Evolutionary conservation across 2,329 filamentous ascomycete genomes (phyloP).

Genomic region (Thermomyces lanuginosus): DNA sequence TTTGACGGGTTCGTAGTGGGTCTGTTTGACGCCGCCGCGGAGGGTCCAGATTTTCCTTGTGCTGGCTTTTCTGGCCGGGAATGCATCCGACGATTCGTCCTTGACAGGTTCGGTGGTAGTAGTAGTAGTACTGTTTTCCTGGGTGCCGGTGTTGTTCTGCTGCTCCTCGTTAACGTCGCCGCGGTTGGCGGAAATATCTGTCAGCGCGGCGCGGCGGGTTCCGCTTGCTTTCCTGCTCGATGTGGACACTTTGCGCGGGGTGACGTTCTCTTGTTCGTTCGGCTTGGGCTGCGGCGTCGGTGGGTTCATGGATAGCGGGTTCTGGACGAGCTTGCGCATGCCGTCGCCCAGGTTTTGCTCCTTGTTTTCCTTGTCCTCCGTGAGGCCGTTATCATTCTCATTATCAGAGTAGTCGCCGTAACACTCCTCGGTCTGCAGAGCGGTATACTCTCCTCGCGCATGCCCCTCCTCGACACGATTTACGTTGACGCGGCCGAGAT

Average conservation of each 20-base stretch:
- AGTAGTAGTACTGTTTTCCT: neutral
- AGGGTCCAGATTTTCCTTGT: no score
- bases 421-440: constrained; percentile 18
- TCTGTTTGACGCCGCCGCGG: no score
- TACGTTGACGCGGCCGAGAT: constrained; percentile 13
- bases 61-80: constrained; percentile 17
- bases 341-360: constrained; percentile 20
- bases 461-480: constrained; percentile 18
- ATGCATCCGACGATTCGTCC: constrained; percentile 11
- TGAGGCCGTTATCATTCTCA: constrained; percentile 8
- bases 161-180: constrained; percentile 11
- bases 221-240: constrained; percentile 11
- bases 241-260: no score
- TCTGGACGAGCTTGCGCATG: constrained; percentile 22
- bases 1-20: constrained; percentile 20
- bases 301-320: constrained; percentile 32
- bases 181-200: constrained; percentile 20
- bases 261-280: constrained; percentile 8
- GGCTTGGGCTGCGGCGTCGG: constrained; percentile 25
- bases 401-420: constrained; percentile 18
- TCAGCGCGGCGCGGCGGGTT: constrained; percentile 18
- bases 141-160: neutral
- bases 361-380: constrained; percentile 21
- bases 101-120: constrained; percentile 2
- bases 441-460: constrained; percentile 22